These are phyloP conservation scores for Theileria orientalis DNA, from an alignment of 169 alveolate genomes.

Conservation along the genomic window DNA sequence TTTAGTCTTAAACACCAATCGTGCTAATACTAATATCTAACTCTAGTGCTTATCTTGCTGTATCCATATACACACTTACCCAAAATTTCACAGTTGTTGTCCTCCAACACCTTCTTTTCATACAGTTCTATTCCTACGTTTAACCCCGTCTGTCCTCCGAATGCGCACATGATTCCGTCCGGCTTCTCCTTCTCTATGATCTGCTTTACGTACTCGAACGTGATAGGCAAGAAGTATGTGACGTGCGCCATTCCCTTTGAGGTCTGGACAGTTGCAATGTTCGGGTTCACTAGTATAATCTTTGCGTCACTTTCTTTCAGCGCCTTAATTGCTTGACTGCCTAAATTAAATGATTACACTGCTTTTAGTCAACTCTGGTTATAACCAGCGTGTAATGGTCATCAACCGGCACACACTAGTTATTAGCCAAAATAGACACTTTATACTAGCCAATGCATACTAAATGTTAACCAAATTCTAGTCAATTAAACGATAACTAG, in stretches of 20 bases:
- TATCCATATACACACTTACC: constrained; percentile 12
- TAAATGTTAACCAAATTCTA: no score
- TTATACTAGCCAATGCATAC: no score
- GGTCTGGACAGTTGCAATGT: constrained; percentile 89
- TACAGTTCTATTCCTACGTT: constrained; percentile 83
- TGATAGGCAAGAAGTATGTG: constrained; percentile 85
- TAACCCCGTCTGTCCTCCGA: constrained; percentile 90
- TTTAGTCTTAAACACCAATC: neutral
- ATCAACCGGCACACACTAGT: no score
- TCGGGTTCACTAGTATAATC: constrained; percentile 85
- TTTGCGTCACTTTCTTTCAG: constrained; percentile 80
- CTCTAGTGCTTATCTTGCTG: no score
- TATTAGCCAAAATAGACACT: no score
- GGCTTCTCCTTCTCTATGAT: constrained; percentile 83
- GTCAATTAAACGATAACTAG: no score
- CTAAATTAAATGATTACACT: constrained; percentile 43
- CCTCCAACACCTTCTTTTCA: constrained; percentile 72
- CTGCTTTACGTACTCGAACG: constrained; percentile 79
- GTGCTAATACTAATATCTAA: no score
- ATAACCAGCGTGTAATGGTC: no score
- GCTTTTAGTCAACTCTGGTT: no score
- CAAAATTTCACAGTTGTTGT: constrained; percentile 71
- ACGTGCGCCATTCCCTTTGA: constrained; percentile 78
- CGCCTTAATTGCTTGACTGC: constrained; percentile 86
- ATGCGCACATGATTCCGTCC: constrained; percentile 84